These are phyloP conservation scores for Plasmodium gonderi DNA, from an alignment of 169 alveolate genomes.

Conservation along the genomic window DNA sequence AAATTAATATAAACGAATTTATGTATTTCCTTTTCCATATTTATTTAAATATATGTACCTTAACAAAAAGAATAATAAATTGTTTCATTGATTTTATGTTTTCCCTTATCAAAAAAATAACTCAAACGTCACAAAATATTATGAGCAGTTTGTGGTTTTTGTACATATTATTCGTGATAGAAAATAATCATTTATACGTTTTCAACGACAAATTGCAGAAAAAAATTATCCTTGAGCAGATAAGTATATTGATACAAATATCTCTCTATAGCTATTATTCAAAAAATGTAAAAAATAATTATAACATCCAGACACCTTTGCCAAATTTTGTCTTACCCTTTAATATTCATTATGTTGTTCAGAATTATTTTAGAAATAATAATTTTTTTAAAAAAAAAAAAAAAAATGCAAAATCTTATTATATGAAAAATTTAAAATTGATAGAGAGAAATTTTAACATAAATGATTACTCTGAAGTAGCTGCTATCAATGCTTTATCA, in stretches of 20 bases:
- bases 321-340: conserved; percentile 57
- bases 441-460: conserved; percentile 58
- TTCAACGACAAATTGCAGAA: conserved; percentile 67
- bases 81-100: conserved; percentile 54
- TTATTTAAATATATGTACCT: conserved; percentile 55
- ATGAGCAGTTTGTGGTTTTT: conserved; percentile 74
- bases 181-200: conserved; percentile 38
- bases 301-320: conserved; percentile 46
- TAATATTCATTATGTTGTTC: conserved; percentile 26
- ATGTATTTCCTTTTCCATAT: conserved; percentile 64
- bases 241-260: conserved; percentile 41
- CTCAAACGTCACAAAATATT: conserved; percentile 48
- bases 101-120: conserved; percentile 48
- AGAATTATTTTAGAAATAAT: conserved; percentile 21
- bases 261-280: conserved; percentile 60
- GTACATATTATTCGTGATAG: conserved; percentile 51
- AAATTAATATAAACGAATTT: conserved; percentile 67
- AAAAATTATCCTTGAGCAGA: conserved; percentile 59
- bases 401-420: neutral
- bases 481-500: conserved; percentile 58
- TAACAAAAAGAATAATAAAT: conserved; percentile 32
- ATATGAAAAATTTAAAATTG: conserved; percentile 9
- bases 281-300: conserved; percentile 64
- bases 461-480: conserved; percentile 66
- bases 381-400: conserved; percentile 9